A percentile compares a stretch with the other conserved stretches of the same genome.
phyloP scores from a whole-genome alignment of 1,284 basidiomycete genomes.

The Leccinum proliferum region DNA sequence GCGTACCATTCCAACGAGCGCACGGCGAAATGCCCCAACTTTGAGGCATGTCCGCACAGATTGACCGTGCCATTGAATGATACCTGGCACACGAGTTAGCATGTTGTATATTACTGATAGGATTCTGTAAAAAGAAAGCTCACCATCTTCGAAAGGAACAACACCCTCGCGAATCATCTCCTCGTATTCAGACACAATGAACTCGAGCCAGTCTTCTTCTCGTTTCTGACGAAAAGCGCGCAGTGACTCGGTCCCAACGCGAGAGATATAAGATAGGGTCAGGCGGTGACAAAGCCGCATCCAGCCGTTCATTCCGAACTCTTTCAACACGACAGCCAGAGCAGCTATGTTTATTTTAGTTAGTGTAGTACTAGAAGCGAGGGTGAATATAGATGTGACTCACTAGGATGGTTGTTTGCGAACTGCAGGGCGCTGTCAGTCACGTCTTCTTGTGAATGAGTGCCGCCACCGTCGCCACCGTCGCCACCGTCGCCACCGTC shows the following conservation, averaged over 20 bases:
- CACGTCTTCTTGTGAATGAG: background rate
- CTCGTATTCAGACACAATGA: background rate
- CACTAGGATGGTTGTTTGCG: background rate
- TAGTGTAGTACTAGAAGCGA: background rate
- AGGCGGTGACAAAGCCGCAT: background rate
- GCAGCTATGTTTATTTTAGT: background rate
- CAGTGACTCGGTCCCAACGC: background rate
- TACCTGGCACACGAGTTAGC: background rate
- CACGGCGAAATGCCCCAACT: background rate
- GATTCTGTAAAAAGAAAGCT: background rate
- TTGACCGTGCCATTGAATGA: background rate
- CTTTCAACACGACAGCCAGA: background rate
- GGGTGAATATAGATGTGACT: background rate
- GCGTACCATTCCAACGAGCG: background rate
- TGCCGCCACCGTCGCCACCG: too few species aligned
- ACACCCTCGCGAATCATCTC: background rate
- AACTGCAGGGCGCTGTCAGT: background rate
- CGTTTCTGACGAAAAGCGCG: background rate
- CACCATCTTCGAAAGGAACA: background rate
- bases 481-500: too few species aligned
- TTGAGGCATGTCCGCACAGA: background rate
- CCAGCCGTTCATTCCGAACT: background rate
- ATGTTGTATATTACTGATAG: background rate
- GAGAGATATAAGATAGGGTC: background rate
- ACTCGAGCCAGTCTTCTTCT: background rate